Conservation (phyloP, 2,329 filamentous ascomycete genomes). For the Dactylellina drechsleri region DNA sequence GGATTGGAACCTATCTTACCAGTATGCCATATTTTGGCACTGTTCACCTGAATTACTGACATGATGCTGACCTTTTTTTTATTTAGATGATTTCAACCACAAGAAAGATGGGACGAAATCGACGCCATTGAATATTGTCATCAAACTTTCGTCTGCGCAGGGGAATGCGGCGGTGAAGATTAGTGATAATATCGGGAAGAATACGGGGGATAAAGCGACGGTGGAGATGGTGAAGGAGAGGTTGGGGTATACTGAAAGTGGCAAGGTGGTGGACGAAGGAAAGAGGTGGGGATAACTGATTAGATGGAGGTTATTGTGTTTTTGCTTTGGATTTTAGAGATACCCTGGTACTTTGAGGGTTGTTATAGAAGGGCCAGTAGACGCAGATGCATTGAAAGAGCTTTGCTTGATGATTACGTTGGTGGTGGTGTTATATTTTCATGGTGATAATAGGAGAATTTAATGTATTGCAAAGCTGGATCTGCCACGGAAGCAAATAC, state of each 20-base stretch:
- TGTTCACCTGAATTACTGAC: background rate
- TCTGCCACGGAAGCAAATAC: no score
- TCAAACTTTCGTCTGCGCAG: conserved; percentile 88
- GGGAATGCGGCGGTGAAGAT: conserved; percentile 90
- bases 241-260: conserved; percentile 59
- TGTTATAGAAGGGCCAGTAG: no score
- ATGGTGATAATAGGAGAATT: no score
- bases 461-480: no score
- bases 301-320: background rate
- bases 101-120: conserved; percentile 75
- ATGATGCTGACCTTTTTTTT: background rate
- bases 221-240: conserved; percentile 85
- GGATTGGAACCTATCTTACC: conserved; percentile 93
- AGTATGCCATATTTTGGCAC: conserved; percentile 64
- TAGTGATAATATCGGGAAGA: conserved; percentile 90
- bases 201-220: conserved; percentile 83
- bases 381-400: no score
- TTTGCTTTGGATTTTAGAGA: conserved; percentile 3
- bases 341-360: background rate
- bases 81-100: conserved; percentile 85
- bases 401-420: no score
- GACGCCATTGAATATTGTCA: conserved; percentile 93
- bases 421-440: no score
- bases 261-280: conserved; percentile 39
- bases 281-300: conserved; percentile 31